These are phyloP conservation scores for Arxiozyma heterogenica DNA, from an alignment of 1,139 yeast species.

Conservation along the genomic window DNA sequence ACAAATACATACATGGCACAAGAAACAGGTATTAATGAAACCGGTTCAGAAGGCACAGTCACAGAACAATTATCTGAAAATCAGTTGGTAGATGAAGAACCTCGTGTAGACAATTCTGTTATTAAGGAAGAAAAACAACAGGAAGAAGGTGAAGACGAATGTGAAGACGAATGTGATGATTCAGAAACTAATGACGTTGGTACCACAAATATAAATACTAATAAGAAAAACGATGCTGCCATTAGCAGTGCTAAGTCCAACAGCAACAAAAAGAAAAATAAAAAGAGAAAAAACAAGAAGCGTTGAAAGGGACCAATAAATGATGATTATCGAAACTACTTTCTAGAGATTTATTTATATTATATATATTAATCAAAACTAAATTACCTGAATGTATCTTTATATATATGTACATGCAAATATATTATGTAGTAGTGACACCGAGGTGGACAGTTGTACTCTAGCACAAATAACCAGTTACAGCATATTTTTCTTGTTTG, in stretches of 20 bases:
- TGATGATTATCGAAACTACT: no score
- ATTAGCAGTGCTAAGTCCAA: slow-evolving; percentile 11
- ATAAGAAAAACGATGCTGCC: neutral
- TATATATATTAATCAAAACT: neutral
- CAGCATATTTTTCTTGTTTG: no score
- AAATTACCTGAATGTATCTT: neutral
- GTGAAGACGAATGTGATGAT: slow-evolving; percentile 4
- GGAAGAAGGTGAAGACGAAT: slow-evolving; percentile 7
- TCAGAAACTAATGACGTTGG: neutral
- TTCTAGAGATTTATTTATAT: no score
- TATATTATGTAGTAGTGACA: neutral
- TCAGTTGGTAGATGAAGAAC: neutral
- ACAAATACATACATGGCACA: slow-evolving; percentile 4
- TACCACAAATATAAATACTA: neutral
- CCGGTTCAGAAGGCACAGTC: slow-evolving; percentile 4
- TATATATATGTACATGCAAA: neutral
- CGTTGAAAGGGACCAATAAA: neutral
- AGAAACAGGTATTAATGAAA: neutral
- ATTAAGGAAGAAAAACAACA: slow-evolving; percentile 6
- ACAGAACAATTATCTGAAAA: neutral
- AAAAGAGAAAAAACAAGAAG: neutral
- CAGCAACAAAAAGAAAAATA: slow-evolving; percentile 14
- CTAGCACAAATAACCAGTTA: no score
- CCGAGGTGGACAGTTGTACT: no score
- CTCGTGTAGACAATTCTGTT: neutral